Evolutionary conservation across 352 stramenopile species (phyloP), one percentile per base, ranked within the genome.

Genomic region (Phytopythium montanum): DNA sequence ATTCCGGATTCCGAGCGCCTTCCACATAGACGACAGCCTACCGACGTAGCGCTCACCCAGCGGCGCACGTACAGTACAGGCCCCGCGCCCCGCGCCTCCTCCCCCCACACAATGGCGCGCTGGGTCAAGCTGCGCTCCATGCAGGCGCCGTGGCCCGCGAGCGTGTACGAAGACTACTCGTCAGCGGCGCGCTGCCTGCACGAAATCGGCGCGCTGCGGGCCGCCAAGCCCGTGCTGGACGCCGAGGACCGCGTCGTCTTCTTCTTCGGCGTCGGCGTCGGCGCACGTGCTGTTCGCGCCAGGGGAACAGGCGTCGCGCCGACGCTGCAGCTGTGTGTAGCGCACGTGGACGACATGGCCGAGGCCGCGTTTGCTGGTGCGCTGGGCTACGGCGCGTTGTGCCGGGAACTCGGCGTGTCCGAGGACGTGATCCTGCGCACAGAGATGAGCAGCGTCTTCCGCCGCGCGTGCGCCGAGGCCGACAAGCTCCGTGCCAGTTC

Each of bases 251-350:
- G 73, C 61, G 61, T 95, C n/a, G 56, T 95, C 42, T 85, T 84
- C 63, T 93, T 92, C 70, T 89, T 95, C 49, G 86, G 86, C 45
- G 75, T 93, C 25, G 73, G 70, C 45, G 75, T 93, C 25, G 73
- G 70, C 2, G 63, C 68, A n/a, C 54, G 51, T 16, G 71, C 68
- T 14, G 73, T 62, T 34, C 70, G 68, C 33, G 68, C 70, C n/a
- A 54, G 54, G 16, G 64, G 57, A 25, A 54, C 54, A 4, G 67
- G 73, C 3, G 56, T 72, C 2, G 68, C 73, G 41, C 81, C 81
- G 13, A 86, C 69, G 31, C 59, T 87, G 29, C 79, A 84, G 58
- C 53, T 81, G 0, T 86, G 77, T 48, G 68, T 90, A 12, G 64
- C 62, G 0, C 69, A 73, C 36, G 38, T 69, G 39, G 68, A 88